These are phyloP conservation scores for Incumbomyces delicatus DNA, from an alignment of 2,329 filamentous ascomycete species.

Conservation along the genomic window DNA sequence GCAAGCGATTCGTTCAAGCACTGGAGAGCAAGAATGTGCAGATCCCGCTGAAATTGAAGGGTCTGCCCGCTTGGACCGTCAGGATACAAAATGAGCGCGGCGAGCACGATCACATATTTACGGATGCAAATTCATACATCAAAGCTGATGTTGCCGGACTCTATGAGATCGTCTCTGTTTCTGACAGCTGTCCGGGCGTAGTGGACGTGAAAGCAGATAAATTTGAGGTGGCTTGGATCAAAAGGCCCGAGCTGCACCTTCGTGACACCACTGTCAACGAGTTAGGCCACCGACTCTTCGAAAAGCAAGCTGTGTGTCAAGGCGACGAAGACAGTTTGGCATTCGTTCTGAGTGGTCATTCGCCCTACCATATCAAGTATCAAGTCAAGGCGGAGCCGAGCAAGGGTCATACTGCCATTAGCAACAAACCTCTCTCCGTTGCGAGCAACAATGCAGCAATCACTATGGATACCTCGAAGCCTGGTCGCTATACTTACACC, in stretches of 20 bases:
- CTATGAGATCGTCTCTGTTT: conserved; percentile 70
- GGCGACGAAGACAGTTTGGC: conserved; percentile 88
- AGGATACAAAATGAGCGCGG: conserved; percentile 53
- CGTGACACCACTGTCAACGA: conserved; percentile 55
- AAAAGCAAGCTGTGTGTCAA: conserved; percentile 81
- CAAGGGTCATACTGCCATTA: conserved; percentile 55
- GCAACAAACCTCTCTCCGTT: conserved; percentile 60
- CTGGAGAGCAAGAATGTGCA: conserved; percentile 65
- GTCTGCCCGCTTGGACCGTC: conserved; percentile 74
- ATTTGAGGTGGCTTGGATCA: conserved; percentile 79
- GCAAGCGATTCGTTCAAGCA: conserved; percentile 62
- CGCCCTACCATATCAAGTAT: conserved; percentile 77
- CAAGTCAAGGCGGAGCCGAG: conserved; percentile 63
- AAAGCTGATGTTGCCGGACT: conserved; percentile 57
- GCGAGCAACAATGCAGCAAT: conserved; percentile 67
- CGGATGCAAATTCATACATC: conserved; percentile 59
- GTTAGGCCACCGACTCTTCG: conserved; percentile 45
- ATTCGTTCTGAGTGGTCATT: conserved; percentile 65
- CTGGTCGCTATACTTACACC: conserved; percentile 76
- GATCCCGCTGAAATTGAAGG: conserved; percentile 75
- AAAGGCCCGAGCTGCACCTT: conserved; percentile 62
- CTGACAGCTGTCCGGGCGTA: conserved; percentile 73
- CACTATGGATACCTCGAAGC: conserved; percentile 72
- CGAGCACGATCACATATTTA: conserved; percentile 39
- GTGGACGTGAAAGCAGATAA: conserved; percentile 63